Evolutionary conservation across 371 early-diverging fungal genomes (phyloP).

Genomic region (Mucor saturninus): DNA sequence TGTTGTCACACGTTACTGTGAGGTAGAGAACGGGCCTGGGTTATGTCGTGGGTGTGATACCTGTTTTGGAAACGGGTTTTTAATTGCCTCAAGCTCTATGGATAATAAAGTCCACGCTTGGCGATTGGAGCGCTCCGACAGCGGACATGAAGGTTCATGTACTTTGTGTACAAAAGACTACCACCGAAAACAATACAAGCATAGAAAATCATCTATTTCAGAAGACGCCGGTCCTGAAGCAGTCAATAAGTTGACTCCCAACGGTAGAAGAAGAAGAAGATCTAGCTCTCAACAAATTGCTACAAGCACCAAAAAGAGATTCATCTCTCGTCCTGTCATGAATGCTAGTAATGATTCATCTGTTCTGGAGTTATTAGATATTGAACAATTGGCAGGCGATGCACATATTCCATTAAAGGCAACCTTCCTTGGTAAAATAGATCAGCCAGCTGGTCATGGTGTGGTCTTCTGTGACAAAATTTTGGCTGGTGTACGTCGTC

Average conservation of each 20-base stretch:
- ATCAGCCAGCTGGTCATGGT: constrained; percentile 35
- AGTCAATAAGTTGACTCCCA: neutral
- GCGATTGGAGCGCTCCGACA: constrained; percentile 31
- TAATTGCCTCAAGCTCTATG: constrained; percentile 35
- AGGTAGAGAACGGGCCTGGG: constrained; percentile 34
- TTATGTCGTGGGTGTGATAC: constrained; percentile 34
- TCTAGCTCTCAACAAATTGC: neutral
- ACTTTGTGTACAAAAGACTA: constrained; percentile 32
- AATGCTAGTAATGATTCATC: neutral
- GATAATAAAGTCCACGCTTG: constrained; percentile 42
- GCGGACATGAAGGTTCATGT: constrained; percentile 22
- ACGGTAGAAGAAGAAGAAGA: constrained; percentile 8
- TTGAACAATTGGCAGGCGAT: constrained; percentile 40
- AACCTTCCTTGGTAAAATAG: constrained; percentile 35
- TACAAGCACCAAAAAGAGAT: constrained; percentile 13
- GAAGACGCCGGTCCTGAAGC: constrained; percentile 9
- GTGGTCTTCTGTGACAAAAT: constrained; percentile 36
- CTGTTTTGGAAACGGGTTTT: constrained; percentile 41
- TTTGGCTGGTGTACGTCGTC: constrained; percentile 40
- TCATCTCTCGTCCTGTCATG: neutral
- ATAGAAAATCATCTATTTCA: constrained; percentile 16
- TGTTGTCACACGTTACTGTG: constrained; percentile 36
- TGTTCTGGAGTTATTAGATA: constrained; percentile 32
- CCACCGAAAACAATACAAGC: constrained; percentile 37
- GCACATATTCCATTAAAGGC: constrained; percentile 16